Conservation (phyloP, 305 asterid species). For the Fraxinus albicans region DNA sequence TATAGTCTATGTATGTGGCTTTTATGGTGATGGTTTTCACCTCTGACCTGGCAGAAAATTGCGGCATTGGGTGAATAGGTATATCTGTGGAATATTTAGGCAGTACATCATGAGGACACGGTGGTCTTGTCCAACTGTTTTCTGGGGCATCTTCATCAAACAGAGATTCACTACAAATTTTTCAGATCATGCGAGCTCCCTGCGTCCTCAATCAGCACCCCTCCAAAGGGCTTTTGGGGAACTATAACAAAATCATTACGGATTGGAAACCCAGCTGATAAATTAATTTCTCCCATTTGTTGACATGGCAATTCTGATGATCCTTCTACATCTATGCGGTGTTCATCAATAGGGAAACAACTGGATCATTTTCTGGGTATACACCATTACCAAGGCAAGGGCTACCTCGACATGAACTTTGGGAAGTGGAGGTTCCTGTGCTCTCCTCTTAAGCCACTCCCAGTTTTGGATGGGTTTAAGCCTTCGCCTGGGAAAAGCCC, state of each 20-base stretch:
- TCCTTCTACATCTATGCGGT: constrained; percentile 26
- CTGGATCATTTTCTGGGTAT: constrained; percentile 47
- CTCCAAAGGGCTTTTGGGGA: constrained; percentile 48
- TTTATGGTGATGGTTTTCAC: constrained; percentile 69
- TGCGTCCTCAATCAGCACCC: constrained; percentile 69
- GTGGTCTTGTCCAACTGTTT: constrained; percentile 64
- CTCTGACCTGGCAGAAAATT: constrained; percentile 52
- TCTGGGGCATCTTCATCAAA: constrained; percentile 55
- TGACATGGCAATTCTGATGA: constrained; percentile 32
- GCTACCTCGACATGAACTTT: constrained; percentile 76
- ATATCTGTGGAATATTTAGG: constrained; percentile 28
- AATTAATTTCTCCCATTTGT: constrained; percentile 41
- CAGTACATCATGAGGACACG: constrained; percentile 23
- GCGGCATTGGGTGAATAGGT: constrained; percentile 36
- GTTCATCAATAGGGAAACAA: constrained; percentile 45
- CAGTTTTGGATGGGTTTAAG: constrained; percentile 49
- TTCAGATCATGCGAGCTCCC: constrained; percentile 81
- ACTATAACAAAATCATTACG: constrained; percentile 36
- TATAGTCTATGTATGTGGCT: constrained; percentile 73
- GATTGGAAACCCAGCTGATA: constrained; percentile 44
- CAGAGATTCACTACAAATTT: constrained; percentile 49
- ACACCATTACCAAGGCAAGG: constrained; percentile 48
- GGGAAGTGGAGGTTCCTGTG: constrained; percentile 76
- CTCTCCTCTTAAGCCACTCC: constrained; percentile 82
- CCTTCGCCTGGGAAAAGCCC: constrained; percentile 34